Evolutionary conservation across 73 alveolate genomes (phyloP).

Genomic region (Paramecium bursaria): DNA sequence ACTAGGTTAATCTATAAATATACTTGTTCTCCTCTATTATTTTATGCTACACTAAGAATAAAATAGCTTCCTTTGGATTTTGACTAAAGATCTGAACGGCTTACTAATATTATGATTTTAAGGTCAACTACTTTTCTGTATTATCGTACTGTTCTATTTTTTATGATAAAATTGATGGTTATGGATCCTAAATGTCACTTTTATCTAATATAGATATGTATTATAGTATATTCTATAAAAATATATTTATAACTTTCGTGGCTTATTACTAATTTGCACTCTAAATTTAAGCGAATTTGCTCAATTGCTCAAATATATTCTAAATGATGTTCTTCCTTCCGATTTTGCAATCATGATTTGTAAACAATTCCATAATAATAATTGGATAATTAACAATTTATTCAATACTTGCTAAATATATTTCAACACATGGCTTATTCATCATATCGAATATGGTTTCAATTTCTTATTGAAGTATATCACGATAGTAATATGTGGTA

Average conservation of each 20-base stretch:
- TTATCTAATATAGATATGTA: too few relatives aligned
- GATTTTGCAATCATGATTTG: slow-evolving; percentile 94
- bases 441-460: slow-evolving; percentile 65
- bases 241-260: too few relatives aligned
- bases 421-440: too few relatives aligned
- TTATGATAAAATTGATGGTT: too few relatives aligned
- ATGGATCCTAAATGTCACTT: too few relatives aligned
- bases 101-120: too few relatives aligned
- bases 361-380: slow-evolving; percentile 85
- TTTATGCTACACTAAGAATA: background rate
- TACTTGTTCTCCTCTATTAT: slow-evolving; percentile 34
- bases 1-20: background rate
- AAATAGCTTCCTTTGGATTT: slow-evolving; percentile 30
- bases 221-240: too few relatives aligned
- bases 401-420: slow-evolving; percentile 80
- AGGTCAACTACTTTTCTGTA: too few relatives aligned
- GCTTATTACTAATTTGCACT: too few relatives aligned
- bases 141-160: too few relatives aligned
- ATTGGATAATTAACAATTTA: slow-evolving; percentile 80
- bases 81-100: too few relatives aligned
- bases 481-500: slow-evolving; percentile 79
- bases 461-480: slow-evolving; percentile 74
- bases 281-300: background rate
- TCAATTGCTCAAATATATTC: background rate
- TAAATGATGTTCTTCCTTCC: slow-evolving; percentile 78